Evolutionary conservation across 2,329 filamentous ascomycete species (phyloP), one percentile per base, ranked within the genome.

Genomic region (Microdochium bolleyi): DNA sequence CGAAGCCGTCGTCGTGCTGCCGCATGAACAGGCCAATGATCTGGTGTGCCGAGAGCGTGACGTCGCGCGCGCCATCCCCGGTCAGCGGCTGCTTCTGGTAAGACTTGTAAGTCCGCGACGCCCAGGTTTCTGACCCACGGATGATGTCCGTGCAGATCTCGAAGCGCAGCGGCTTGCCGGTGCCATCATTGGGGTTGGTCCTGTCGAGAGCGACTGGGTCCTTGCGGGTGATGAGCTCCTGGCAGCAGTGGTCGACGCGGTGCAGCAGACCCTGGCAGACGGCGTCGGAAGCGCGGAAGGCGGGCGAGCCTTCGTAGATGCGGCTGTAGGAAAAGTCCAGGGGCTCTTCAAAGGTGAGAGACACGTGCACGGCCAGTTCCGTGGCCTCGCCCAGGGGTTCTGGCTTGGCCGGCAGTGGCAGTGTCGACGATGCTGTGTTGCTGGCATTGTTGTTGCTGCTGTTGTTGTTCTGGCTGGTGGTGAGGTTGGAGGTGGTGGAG

Each of bases 211-310:
- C 78, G 27, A 61, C 62, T 16, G 73, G 71, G 60, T 81, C 78
- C 55, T 72, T 73, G 53, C 78, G 73, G 24, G 77, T 80, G 59
- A 81, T 74, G 53, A 81, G 68, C 61, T 81, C 78, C 41, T 73
- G 63, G 54, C 71, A 74, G 66, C 75, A 77, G 60, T 79, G 75
- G 57, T 77, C 71, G 48, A 81, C 68, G 38, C 76, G 75, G 25
- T 72, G 70, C 13, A 80, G 60, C n/a, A 81, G 62, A 2, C 71
- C 75, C 37, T 73, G 69, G 58, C 74, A 77, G 48, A 80, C 61
- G n/a, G 71, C 67, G 53, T 76, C 71, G 41, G 72, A 73, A 49
- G 71, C 69, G 16, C 67, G 62, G 49, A 80, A 70, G 32, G 60
- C 61, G 2, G 69, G 60, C 1, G 78, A 80, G 54, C 73, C 70